Evolutionary conservation across 2,329 filamentous ascomycete genomes (phyloP).

Genomic region (Orbilia oligospora): DNA sequence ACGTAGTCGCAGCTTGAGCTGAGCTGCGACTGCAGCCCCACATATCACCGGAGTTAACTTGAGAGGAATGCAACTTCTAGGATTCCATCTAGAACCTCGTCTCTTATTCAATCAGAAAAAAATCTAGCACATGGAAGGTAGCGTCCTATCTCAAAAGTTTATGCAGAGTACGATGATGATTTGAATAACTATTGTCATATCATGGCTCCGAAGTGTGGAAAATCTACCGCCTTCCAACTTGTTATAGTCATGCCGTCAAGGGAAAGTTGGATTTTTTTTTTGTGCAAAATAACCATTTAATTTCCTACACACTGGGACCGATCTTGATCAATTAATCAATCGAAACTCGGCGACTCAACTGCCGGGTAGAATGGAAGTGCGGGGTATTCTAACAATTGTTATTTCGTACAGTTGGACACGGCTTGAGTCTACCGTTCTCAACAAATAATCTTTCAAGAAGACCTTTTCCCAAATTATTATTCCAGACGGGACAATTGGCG

Average conservation of each 20-base stretch:
- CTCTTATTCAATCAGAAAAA: neutral
- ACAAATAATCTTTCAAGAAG: neutral
- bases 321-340: neutral
- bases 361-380: neutral
- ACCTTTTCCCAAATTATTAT: neutral
- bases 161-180: neutral
- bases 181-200: neutral
- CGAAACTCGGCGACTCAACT: neutral
- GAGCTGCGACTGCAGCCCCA: neutral
- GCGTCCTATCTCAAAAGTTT: neutral
- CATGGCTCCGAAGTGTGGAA: neutral
- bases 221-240: neutral
- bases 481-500: neutral
- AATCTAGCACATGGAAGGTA: neutral
- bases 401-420: slow-evolving; percentile 13
- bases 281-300: too few species aligned
- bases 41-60: slow-evolving; percentile 25
- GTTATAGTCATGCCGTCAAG: neutral
- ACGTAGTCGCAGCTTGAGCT: neutral
- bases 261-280: neutral
- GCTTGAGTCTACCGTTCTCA: slow-evolving; percentile 3
- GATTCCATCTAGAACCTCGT: neutral
- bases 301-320: neutral
- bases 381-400: neutral
- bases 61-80: neutral